Percentiles rank a stretch among this genome's conserved stretches.
phyloP scores from a whole-genome alignment of 192 early-diverging fungal genomes.

The Neocallimastix lanati region DNA sequence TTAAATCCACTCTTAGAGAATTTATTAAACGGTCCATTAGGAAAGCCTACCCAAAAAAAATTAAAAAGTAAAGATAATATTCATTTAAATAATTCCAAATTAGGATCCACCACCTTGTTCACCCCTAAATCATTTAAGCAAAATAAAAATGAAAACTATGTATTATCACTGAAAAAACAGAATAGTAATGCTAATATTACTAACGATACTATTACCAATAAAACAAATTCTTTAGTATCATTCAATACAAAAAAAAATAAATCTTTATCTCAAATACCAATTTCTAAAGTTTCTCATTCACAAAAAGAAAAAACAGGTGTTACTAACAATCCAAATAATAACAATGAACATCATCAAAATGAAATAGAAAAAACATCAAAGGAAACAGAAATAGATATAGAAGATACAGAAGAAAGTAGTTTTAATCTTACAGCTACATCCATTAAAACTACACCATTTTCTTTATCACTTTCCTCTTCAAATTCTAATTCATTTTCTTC shows the following conservation, averaged over 20 bases:
- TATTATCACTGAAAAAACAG: too few relatives aligned
- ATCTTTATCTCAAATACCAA: not conserved
- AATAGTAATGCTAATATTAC: too few relatives aligned
- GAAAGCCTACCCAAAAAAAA: not conserved
- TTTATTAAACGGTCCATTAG: not conserved
- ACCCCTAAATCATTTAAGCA: not conserved
- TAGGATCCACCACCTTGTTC: too few relatives aligned
- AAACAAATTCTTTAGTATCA: too few relatives aligned
- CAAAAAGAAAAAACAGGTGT: not conserved
- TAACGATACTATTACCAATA: too few relatives aligned
- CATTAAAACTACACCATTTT: too few relatives aligned
- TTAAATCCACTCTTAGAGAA: not conserved
- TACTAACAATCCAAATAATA: not conserved
- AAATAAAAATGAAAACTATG: not conserved
- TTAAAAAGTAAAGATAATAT: not conserved
- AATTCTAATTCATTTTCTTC: too few relatives aligned
- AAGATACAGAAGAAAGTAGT: too few relatives aligned
- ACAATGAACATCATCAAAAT: not conserved
- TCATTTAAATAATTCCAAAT: not conserved
- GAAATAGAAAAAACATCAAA: too few relatives aligned
- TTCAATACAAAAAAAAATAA: not conserved
- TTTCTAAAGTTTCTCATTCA: not conserved
- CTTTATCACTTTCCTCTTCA: too few relatives aligned
- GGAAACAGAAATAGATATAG: too few relatives aligned
- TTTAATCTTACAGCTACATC: too few relatives aligned